Evolutionary conservation across 495 filamentous ascomycete genomes (phyloP).

Genomic region (Penicillium longicatenatum): DNA sequence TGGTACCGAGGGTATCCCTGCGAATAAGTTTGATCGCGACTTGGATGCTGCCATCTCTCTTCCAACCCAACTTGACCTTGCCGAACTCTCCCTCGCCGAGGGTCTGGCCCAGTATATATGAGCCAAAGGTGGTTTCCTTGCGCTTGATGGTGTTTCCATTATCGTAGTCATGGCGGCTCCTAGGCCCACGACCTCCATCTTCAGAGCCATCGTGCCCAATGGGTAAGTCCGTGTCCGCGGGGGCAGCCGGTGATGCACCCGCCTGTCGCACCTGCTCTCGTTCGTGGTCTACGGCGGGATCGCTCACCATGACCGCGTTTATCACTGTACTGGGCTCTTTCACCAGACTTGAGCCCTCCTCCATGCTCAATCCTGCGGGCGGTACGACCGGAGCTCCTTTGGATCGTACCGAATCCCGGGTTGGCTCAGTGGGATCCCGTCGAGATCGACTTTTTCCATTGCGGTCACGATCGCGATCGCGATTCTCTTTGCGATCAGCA

Average conservation of each 20-base stretch:
- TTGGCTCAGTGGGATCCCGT: constrained; percentile 34
- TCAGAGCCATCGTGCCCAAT: constrained; percentile 54
- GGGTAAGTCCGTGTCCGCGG: constrained; percentile 29
- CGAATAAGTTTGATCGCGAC: constrained; percentile 99
- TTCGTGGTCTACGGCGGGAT: constrained; percentile 76
- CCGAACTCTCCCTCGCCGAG: constrained; percentile 98
- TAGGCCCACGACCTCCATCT: constrained; percentile 60
- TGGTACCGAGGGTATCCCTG: constrained; percentile 80
- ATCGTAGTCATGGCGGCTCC: constrained; percentile 77
- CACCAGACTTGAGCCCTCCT: constrained; percentile 30
- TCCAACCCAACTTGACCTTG: constrained; percentile 99
- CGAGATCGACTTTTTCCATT: constrained; percentile 39
- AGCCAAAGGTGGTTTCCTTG: constrained; percentile 89
- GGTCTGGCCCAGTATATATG: constrained; percentile 95
- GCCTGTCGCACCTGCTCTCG: constrained; percentile 72
- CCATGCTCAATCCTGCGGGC: constrained; percentile 28
- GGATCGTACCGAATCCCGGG: constrained; percentile 21
- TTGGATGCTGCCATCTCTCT: constrained; percentile 88
- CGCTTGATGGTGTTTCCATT: constrained; percentile 47
- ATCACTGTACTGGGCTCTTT: constrained; percentile 59
- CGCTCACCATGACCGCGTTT: constrained; percentile 74
- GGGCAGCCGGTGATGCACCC: constrained; percentile 58
- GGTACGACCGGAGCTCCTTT: constrained; percentile 17
- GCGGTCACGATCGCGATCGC: constrained; percentile 35
- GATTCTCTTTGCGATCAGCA: constrained; percentile 32